Base-by-base conservation (phyloP, 306 rosid species). In the cucumber (Cucumis sativus) region DNA sequence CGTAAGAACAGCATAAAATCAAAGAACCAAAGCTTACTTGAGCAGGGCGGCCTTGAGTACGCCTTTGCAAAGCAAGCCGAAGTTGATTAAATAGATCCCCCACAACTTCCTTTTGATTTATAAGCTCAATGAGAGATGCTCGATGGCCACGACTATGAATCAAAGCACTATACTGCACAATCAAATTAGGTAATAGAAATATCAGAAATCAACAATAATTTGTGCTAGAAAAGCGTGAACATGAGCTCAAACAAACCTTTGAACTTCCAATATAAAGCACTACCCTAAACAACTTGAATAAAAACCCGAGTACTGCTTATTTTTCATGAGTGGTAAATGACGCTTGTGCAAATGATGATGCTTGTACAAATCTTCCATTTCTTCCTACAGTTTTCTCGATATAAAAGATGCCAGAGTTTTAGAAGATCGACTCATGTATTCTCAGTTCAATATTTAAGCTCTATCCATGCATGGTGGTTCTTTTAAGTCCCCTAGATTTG, bases 61-160 rank as follows among this genome's bases (percentile, higher is more conserved):
- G 93, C 87, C 99, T 95, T 75, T 95, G 99, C 54, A 86, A 78
- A 64, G 99, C 99, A 55, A 95, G 92, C 75, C 99, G 97, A 77
- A 92, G 96, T 85, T 95, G 99, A 84, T 95, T 92, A 77, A 95
- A 95, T 79, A 89, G 96, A 87, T 95, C 97, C 56, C 97, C 99
- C 45, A 91, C 88, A 18, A 85, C 87, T 85, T 95, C 97, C 89
- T 95, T 95, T 79, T 95, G 97, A 89, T 92, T 95, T 77, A 92
- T 78, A 77, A 95, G 97, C 83, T 95, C 97, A 80, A 92, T 84
- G 62, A 92, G 77, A 66, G 91, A 83, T 73, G 82, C 92, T 87
- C 99, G 88, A 84, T 84, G 82, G 72, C 77, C 83, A 58, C 84
- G 90, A 84, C 93, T 83, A 30, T 8, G 60, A 73, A 95, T 92